Evolutionary conservation across 148 eudicot genomes (phyloP), one percentile per base, ranked within the genome.

Genomic region (Chenopodium suecicum): DNA sequence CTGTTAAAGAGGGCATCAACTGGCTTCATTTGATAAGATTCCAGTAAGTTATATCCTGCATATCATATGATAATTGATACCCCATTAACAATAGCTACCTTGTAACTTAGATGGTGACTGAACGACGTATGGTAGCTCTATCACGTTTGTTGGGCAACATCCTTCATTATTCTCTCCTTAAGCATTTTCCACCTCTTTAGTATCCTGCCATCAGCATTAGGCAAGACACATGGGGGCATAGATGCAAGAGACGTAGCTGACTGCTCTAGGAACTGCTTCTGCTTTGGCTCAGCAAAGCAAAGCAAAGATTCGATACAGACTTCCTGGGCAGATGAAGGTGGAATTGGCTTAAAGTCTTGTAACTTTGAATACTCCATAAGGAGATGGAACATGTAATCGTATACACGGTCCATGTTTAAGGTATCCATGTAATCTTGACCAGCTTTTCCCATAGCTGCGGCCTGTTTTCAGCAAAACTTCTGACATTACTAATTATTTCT

Each of bases 331-430:
- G 91, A 81, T 17, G 91, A 58, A 82, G 98, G 94, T 48, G 85
- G 87, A 22, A 82, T 81, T 5, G 95, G 95, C 84, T 78, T 79
- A 84, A 90, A 94, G 77, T 90, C 91, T 75, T 82, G 90, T 78
- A 94, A 89, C 82, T 91, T 93, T 7, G 98, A 86, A 77, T 94
- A 94, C 84, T 93, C 94, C 0, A 81, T 80, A 19, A 94, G 82
- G 9, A 94, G 90, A 83, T 94, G 97, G 81, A 73, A 92, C 97
- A 94, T 93, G 89, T 94, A 94, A 85, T 91, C 97, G n/a, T 94
- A 94, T 14, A 94, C 85, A 1, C 87, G 88, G 62, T 90, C 92
- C 94, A 93, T 94, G 86, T 75, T 93, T 77, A 94, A 46, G 31
- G 85, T 83, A 73, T 81, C 94, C 98, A 94, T 93, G 86, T 81